Evolutionary conservation across 345 rosid genomes (phyloP), one percentile per base, ranked within the genome.

Genomic region (Brassica cretica): DNA sequence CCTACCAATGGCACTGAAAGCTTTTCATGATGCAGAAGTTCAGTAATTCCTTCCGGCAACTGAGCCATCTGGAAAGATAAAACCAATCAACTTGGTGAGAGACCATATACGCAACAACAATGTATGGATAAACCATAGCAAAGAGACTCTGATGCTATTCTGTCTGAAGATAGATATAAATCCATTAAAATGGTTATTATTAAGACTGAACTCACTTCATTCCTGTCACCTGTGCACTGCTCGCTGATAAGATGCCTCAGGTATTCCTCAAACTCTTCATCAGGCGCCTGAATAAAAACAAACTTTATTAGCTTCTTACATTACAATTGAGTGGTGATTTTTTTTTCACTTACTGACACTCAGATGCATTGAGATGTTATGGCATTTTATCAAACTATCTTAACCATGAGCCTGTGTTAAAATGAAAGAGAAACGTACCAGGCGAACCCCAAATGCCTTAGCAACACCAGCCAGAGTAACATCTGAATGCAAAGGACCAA

Each of bases 231-330:
- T 18, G 88, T 89, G 86, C 89, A 90, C 58, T 92, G 97, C 21
- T 91, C 86, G 67, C 94, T 86, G 46, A 89, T 83, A 76, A 89
- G 87, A 79, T 89, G 93, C 86, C 93, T 83, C 10, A 93, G 94
- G 76, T 89, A 85, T 82, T 95, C 98, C 84, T 95, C 99, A 86
- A 91, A 95, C 79, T 95, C 98, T 89, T 95, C 98, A 84, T 95
- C 98, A 56, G 98, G 99, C 76, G 98, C 99, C 99, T 95, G 70
- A 79, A 75, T 71, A 49, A 69, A 66, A 69, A 66, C 2, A 4
- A 7, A 65, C 24, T 39, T 58, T 19, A 78, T 66, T 35, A 66
- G 64, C 58, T 27, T 24, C 73, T 41, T 58, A 46, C 24, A 30
- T 66, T 64, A 64, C 24, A 32, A 32, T 4, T 15, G 14, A 19